These are phyloP conservation scores for Malus asiatica DNA, from an alignment of 306 rosid genomes.

Conservation along the genomic window DNA sequence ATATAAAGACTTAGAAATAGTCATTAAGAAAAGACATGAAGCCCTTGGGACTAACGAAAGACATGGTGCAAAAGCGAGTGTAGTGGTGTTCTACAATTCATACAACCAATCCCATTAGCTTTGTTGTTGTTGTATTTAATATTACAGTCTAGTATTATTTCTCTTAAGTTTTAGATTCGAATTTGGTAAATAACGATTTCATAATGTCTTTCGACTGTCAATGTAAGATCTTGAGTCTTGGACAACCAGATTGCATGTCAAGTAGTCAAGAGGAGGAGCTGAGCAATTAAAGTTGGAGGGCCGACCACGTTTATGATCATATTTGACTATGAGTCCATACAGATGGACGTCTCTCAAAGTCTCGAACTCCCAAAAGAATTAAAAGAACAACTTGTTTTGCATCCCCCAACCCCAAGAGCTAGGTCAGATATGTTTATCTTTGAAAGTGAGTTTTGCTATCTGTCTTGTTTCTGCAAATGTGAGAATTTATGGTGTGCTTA, in stretches of 20 bases:
- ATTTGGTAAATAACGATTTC: too few relatives aligned
- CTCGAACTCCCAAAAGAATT: background rate
- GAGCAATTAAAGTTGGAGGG: constrained; percentile 3
- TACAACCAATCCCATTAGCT: rapidly evolving
- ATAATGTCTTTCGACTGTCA: background rate
- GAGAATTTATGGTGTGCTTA: background rate
- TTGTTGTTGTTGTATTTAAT: too few relatives aligned
- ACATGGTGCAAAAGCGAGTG: too few relatives aligned
- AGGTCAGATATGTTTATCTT: background rate
- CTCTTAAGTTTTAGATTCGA: too few relatives aligned
- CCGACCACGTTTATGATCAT: background rate
- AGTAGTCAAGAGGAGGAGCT: background rate
- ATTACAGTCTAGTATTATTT: too few relatives aligned
- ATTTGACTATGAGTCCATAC: constrained; percentile 3
- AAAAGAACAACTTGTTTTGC: background rate
- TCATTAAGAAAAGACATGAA: too few relatives aligned
- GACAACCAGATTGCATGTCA: background rate
- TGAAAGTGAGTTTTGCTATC: background rate
- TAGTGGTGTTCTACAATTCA: too few relatives aligned
- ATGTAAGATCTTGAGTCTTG: background rate
- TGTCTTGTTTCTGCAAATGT: background rate
- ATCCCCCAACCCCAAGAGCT: background rate
- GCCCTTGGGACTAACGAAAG: too few relatives aligned
- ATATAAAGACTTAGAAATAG: too few relatives aligned
- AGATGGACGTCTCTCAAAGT: background rate